Conservation (phyloP, 1,284 basidiomycete species). For the Somion occarium region DNA sequence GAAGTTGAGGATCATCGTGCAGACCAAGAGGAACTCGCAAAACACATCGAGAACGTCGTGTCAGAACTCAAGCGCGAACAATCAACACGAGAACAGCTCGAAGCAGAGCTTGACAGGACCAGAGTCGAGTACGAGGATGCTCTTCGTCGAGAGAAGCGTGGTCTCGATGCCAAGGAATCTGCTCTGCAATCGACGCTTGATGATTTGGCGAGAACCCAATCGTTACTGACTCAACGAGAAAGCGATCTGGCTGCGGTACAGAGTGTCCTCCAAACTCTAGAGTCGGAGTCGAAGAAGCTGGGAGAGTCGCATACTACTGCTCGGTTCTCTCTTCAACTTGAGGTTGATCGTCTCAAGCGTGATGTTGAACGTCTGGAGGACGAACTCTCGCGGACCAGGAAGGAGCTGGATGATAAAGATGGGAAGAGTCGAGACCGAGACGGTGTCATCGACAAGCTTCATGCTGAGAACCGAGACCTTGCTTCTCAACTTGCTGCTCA, state of each 20-base stretch:
- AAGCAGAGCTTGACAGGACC: constrained; percentile 49
- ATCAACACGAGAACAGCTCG: constrained; percentile 49
- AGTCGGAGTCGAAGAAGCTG: constrained; percentile 65
- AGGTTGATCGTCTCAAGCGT: constrained; percentile 84
- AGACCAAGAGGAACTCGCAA: constrained; percentile 72
- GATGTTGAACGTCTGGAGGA: constrained; percentile 81
- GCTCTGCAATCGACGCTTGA: constrained; percentile 56
- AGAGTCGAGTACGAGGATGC: constrained; percentile 57
- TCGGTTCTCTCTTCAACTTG: constrained; percentile 84
- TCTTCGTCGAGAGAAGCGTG: constrained; percentile 52
- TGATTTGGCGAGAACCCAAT: constrained; percentile 58
- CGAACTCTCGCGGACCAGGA: constrained; percentile 70
- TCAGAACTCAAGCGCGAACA: constrained; percentile 51
- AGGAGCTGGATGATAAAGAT: constrained; percentile 71
- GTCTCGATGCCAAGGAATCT: constrained; percentile 63
- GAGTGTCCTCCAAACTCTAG: constrained; percentile 58
- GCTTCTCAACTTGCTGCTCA: constrained; percentile 74
- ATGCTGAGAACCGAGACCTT: constrained; percentile 77
- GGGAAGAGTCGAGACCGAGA: constrained; percentile 64
- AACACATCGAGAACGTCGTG: constrained; percentile 73
- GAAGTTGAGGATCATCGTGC: constrained; percentile 59
- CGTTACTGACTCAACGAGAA: constrained; percentile 61
- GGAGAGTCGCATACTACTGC: constrained; percentile 83
- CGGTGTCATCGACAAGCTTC: constrained; percentile 63
- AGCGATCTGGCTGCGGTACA: constrained; percentile 75